Evolutionary conservation across 495 filamentous ascomycete genomes (phyloP).

Genomic region (Xylaria longipes): DNA sequence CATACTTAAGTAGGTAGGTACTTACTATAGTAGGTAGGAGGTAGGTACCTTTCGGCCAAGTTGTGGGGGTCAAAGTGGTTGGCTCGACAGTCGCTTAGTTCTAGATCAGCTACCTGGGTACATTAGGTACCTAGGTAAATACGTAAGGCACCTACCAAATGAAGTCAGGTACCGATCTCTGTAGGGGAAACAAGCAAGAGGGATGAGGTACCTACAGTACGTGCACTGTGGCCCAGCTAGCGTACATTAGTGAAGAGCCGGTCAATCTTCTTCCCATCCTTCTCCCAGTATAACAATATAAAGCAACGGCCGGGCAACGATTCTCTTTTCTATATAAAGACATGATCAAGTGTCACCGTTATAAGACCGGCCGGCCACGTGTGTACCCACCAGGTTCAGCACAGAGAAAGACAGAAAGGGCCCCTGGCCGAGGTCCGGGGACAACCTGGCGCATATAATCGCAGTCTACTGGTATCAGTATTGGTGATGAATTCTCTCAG

Average conservation of each 20-base stretch:
- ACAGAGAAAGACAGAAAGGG: not conserved
- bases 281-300: not conserved
- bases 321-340: not conserved
- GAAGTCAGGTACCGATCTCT: constrained; percentile 15
- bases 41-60: not conserved
- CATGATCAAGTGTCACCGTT: constrained; percentile 13
- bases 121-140: not conserved
- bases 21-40: too few relatives aligned
- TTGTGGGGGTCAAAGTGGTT: constrained; percentile 1
- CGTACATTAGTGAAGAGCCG: not conserved
- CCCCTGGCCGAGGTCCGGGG: not conserved
- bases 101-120: not conserved
- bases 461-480: not conserved
- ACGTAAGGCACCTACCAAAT: constrained; percentile 16
- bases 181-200: not conserved
- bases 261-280: not conserved
- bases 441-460: not conserved
- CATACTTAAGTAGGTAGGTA: too few relatives aligned
- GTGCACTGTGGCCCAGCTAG: not conserved
- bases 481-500: not conserved
- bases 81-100: not conserved
- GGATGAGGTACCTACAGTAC: not conserved
- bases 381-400: not conserved
- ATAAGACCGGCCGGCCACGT: constrained; percentile 8
- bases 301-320: not conserved